Percentiles rank a stretch among this genome's conserved stretches.
Evolutionary conservation across 2,329 filamentous ascomycete species (phyloP).

Genomic region (Pseudogymnoascus sp.): DNA sequence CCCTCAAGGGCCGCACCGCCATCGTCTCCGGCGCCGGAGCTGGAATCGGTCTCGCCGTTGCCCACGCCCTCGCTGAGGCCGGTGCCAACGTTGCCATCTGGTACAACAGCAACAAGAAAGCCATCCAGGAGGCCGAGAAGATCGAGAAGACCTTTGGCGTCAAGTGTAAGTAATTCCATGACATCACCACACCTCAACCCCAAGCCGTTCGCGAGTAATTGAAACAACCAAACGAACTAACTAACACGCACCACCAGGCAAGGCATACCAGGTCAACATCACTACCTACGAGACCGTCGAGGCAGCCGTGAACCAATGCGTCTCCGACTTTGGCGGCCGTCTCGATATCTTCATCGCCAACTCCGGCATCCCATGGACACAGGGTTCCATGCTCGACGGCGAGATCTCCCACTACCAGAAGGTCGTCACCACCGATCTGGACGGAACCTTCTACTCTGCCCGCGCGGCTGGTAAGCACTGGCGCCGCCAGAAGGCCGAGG

Average conservation of each 20-base stretch:
- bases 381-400: constrained; percentile 59
- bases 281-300: constrained; percentile 44
- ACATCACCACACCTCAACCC: background rate
- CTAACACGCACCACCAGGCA: constrained; percentile 33
- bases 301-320: constrained; percentile 41
- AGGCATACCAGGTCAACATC: constrained; percentile 55
- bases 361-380: constrained; percentile 64
- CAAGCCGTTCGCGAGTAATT: background rate
- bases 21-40: constrained; percentile 63
- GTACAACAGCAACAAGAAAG: constrained; percentile 63
- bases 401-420: constrained; percentile 54
- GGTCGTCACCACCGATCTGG: constrained; percentile 63
- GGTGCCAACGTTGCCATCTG: constrained; percentile 65
- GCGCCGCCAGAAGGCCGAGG: constrained; percentile 59
- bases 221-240: constrained; percentile 11
- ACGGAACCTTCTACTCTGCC: constrained; percentile 71
- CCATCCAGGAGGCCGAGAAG: constrained; percentile 50
- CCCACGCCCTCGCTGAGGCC: constrained; percentile 57
- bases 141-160: constrained; percentile 60
- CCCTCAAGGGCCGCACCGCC: constrained; percentile 60
- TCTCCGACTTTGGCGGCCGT: constrained; percentile 62
- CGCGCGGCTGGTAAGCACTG: constrained; percentile 62
- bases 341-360: constrained; percentile 76
- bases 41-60: constrained; percentile 59
- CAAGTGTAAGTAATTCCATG: constrained; percentile 43